phyloP scores from a whole-genome alignment of 2,329 filamentous ascomycete species.

The Sphaceloma murrayae region DNA sequence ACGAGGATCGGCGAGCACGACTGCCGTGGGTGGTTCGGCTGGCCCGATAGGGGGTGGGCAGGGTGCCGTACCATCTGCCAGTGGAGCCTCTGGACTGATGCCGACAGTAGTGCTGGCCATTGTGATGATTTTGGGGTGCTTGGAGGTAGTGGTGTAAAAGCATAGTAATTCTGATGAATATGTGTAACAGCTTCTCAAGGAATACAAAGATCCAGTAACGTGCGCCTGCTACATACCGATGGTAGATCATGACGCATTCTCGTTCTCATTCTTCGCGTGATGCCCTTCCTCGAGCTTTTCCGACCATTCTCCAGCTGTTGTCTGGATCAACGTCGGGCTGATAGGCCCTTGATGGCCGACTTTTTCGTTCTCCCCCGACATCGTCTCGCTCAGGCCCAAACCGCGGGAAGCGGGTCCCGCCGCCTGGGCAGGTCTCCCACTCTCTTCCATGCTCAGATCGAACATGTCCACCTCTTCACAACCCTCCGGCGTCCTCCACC shows the following conservation, averaged over 20 bases:
- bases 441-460: constrained; percentile 8
- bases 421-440: too few species aligned
- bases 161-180: not conserved
- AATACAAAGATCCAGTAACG: too few species aligned
- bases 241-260: not conserved
- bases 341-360: constrained; percentile 2
- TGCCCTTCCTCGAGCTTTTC: constrained; percentile 7
- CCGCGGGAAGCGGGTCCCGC: too few species aligned
- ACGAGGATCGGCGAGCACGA: too few species aligned
- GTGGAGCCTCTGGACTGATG: too few species aligned
- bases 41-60: too few species aligned
- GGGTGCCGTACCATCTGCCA: too few species aligned
- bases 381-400: too few species aligned
- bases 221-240: too few species aligned
- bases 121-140: not conserved
- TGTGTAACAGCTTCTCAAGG: not conserved
- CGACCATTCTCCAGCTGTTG: constrained; percentile 20
- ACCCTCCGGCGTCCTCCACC: constrained; percentile 55
- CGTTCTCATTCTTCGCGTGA: not conserved
- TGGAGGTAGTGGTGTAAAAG: not conserved
- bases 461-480: constrained; percentile 42
- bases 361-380: not conserved
- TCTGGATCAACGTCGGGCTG: constrained; percentile 18
- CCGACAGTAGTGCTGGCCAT: too few species aligned
- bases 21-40: too few species aligned